Conservation (phyloP, 257 asterid genomes). For the Galeopsis tetrahit region DNA sequence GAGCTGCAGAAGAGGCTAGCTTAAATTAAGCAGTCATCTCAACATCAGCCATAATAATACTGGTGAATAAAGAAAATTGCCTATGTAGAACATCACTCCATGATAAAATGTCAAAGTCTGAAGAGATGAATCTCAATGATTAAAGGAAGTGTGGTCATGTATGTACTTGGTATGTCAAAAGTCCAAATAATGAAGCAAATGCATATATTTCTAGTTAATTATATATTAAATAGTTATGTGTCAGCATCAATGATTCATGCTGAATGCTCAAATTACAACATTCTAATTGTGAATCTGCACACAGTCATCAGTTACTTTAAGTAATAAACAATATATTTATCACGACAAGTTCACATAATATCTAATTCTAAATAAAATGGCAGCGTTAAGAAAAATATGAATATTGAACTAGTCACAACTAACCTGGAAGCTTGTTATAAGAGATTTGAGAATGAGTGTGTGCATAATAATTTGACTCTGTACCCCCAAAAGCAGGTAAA, state of each 20-base stretch:
- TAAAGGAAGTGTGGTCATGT: neutral
- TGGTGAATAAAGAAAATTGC: neutral
- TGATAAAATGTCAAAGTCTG: neutral
- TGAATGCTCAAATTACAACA: no score
- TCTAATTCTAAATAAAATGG: conserved; percentile 2
- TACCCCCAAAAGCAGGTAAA: conserved; percentile 49
- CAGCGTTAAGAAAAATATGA: neutral
- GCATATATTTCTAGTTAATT: neutral
- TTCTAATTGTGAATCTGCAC: neutral
- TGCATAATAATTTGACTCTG: conserved; percentile 56
- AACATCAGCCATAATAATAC: neutral
- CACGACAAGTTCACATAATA: conserved; percentile 22
- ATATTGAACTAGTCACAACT: conserved; percentile 29
- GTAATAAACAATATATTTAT: conserved; percentile 15
- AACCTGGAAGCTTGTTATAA: conserved; percentile 70
- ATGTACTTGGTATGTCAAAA: neutral
- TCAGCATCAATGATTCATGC: no score
- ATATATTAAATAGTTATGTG: neutral
- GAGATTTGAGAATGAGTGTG: conserved; percentile 51
- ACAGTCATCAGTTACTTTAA: neutral
- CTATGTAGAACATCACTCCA: neutral
- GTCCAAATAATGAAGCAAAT: conserved; percentile 3
- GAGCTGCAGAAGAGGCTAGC: neutral
- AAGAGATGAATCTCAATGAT: neutral
- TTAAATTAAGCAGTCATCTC: neutral